Evolutionary conservation across 306 rosid species (phyloP).

Genomic region (Casuarina cunninghamiana): DNA sequence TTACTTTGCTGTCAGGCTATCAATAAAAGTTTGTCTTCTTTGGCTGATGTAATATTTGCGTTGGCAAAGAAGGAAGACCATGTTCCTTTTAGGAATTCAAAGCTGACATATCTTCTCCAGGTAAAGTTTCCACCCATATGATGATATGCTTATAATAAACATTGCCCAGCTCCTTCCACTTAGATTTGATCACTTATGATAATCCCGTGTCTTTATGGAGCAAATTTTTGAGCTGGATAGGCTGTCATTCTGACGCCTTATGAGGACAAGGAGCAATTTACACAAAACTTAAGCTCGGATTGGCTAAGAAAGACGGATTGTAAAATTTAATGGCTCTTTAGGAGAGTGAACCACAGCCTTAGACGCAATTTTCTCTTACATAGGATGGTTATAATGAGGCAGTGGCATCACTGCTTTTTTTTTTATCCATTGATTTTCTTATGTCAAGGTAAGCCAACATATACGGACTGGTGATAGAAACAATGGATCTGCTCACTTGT

Average conservation of each 20-base stretch:
- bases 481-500: no score
- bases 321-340: background rate
- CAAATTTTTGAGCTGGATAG: background rate
- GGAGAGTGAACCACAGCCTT: background rate
- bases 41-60: conserved; percentile 89
- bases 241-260: background rate
- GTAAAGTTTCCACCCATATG: conserved; percentile 36
- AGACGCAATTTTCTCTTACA: background rate
- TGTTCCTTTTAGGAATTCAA: conserved; percentile 89
- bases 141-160: background rate
- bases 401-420: no score
- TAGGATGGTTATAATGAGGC: no score
- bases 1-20: conserved; percentile 64
- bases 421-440: no score
- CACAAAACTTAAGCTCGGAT: background rate
- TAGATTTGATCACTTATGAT: background rate
- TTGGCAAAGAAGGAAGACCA: conserved; percentile 95
- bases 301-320: background rate
- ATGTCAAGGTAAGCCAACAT: no score
- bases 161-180: background rate
- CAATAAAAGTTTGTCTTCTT: conserved; percentile 79
- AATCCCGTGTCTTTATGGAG: no score
- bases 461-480: no score
- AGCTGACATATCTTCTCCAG: conserved; percentile 92
- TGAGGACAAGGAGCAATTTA: background rate